A percentile compares a stretch with the other conserved stretches of the same genome.
Conservation (phyloP, 768 basidiomycete species). For the Cystobasidium ongulense region DNA sequence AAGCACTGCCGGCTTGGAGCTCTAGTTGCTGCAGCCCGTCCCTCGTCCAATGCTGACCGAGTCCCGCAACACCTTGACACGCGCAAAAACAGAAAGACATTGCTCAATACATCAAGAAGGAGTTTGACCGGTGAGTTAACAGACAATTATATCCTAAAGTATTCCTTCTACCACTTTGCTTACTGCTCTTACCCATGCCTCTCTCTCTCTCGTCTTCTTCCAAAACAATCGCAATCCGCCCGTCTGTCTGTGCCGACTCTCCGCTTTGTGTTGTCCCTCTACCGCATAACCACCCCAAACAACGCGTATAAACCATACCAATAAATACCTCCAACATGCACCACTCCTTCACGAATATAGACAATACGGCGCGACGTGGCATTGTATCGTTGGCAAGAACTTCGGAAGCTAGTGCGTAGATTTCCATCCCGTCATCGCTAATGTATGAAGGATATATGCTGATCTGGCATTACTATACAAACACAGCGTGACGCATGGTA, state of each 20-base stretch:
- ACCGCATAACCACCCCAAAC: background rate
- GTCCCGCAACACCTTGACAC: background rate
- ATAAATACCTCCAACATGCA: background rate
- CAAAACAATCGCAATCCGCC: too few species aligned
- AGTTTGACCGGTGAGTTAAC: constrained; percentile 64
- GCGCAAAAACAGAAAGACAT: constrained; percentile 20
- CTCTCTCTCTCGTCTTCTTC: too few species aligned
- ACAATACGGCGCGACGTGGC: constrained; percentile 87
- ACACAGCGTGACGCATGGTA: constrained; percentile 30
- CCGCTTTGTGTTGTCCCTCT: too few species aligned
- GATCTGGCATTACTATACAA: background rate
- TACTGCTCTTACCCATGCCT: too few species aligned
- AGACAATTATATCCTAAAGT: background rate
- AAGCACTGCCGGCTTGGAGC: too few species aligned
- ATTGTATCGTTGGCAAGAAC: constrained; percentile 96
- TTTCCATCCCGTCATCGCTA: background rate
- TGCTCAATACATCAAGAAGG: constrained; percentile 43
- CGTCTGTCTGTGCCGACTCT: too few species aligned
- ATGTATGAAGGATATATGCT: background rate
- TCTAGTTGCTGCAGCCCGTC: too few species aligned
- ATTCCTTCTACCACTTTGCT: background rate
- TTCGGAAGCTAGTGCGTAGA: constrained; percentile 69
- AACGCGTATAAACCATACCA: background rate
- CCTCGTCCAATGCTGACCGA: background rate
- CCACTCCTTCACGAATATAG: background rate